phyloP scores from a whole-genome alignment of 139 green algal species.

The Ettlia oleoabundans region DNA sequence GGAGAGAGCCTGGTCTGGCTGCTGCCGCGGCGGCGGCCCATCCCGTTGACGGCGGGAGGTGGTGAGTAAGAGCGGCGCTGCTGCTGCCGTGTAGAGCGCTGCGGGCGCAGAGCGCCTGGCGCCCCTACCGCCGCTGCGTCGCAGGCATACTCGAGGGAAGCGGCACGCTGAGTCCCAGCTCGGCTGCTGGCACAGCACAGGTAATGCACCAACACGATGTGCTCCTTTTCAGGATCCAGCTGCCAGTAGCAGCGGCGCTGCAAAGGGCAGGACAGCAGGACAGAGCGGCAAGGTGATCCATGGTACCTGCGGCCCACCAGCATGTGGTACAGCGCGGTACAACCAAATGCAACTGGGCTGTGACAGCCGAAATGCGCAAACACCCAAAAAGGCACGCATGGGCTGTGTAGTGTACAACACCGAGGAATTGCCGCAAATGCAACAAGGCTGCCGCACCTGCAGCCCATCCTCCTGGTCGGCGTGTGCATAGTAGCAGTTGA shows the following conservation, averaged over 20 bases:
- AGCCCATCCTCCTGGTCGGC: slow-evolving; percentile 52
- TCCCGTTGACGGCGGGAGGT: not conserved
- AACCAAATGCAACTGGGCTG: too few species aligned
- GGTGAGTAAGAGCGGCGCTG: slow-evolving; percentile 11
- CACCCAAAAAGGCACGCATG: too few species aligned
- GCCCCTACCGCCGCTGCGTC: not conserved
- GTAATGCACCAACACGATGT: slow-evolving; percentile 73
- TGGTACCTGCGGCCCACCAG: slow-evolving; percentile 47
- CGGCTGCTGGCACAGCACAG: slow-evolving; percentile 35
- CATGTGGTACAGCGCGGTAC: too few species aligned
- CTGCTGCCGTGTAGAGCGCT: not conserved
- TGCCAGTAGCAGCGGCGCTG: slow-evolving; percentile 82
- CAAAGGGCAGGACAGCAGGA: slow-evolving; percentile 43
- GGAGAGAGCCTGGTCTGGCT: not conserved
- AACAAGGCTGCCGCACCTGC: too few species aligned
- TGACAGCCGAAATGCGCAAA: too few species aligned
- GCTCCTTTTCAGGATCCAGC: slow-evolving; percentile 58
- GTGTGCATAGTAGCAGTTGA: slow-evolving; percentile 88
- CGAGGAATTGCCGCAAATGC: too few species aligned
- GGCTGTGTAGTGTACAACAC: too few species aligned
- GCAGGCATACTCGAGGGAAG: too few species aligned
- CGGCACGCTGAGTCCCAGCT: not conserved
- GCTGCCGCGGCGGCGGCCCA: not conserved
- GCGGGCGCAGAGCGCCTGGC: not conserved
- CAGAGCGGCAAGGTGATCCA: not conserved